Percentiles rank a stretch among this genome's conserved stretches.
Conservation (phyloP, 2,329 filamentous ascomycete species). For the Pseudogymnoascus sp. region DNA sequence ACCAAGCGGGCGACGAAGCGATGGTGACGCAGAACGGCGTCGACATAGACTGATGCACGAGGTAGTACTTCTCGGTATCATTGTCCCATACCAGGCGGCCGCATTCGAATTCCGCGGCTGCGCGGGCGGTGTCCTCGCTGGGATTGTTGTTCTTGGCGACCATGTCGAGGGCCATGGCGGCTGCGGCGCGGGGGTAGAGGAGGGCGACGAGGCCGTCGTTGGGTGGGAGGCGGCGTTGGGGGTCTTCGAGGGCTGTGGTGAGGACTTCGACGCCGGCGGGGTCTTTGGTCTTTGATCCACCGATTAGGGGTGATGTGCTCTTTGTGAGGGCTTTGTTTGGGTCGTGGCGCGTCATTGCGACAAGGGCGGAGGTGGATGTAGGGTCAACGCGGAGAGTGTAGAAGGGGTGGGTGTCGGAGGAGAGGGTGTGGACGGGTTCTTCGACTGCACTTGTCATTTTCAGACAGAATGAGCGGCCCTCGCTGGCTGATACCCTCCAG, state of each 20-base stretch:
- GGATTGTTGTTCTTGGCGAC: constrained; percentile 33
- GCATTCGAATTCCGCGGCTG: constrained; percentile 58
- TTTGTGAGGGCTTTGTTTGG: constrained; percentile 41
- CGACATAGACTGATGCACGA: constrained; percentile 56
- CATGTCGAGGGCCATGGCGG: constrained; percentile 50
- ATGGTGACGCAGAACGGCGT: constrained; percentile 54
- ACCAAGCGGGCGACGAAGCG: constrained; percentile 50
- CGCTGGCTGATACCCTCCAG: constrained; percentile 52
- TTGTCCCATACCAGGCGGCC: constrained; percentile 65
- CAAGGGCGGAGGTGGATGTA: constrained; percentile 53
- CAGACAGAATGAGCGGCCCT: constrained; percentile 52
- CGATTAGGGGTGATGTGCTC: constrained; percentile 16
- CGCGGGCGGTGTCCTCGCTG: constrained; percentile 49
- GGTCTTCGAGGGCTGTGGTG: constrained; percentile 48
- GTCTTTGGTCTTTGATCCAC: constrained; percentile 17
- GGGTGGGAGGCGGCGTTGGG: constrained; percentile 42
- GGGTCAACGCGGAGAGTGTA: constrained; percentile 58
- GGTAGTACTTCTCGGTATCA: constrained; percentile 48
- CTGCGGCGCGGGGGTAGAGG: constrained; percentile 58
- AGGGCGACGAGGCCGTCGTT: constrained; percentile 58
- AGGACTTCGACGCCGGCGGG: constrained; percentile 37
- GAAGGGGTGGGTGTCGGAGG: constrained; percentile 53
- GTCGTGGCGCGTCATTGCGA: constrained; percentile 51
- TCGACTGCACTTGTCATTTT: constrained; percentile 47
- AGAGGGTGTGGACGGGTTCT: constrained; percentile 58